Evolutionary conservation across 306 rosid genomes (phyloP).

Genomic region (Carpinus fangiana): DNA sequence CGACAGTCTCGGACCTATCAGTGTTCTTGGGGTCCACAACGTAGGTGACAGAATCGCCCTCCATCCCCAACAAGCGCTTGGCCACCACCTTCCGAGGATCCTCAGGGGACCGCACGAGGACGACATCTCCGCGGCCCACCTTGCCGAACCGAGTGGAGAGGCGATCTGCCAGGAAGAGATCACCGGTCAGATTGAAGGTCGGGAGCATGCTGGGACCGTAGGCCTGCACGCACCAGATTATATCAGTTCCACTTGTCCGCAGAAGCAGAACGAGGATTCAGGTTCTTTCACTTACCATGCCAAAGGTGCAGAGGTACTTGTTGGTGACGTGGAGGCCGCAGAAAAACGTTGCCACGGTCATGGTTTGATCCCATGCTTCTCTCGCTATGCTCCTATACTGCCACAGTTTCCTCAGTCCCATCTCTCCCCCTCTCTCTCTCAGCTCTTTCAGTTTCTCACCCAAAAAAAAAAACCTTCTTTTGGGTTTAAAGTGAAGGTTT

Average conservation of each 20-base stretch:
- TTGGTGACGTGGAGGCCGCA: slow-evolving; percentile 51
- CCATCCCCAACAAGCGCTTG: slow-evolving; percentile 75
- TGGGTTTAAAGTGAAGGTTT: no score
- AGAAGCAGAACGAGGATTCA: neutral
- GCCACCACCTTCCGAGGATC: slow-evolving; percentile 37
- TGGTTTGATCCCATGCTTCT: slow-evolving; percentile 36
- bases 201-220: slow-evolving; percentile 93
- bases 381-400: slow-evolving; percentile 15
- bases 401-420: slow-evolving; percentile 18
- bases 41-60: slow-evolving; percentile 65
- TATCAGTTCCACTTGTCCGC: neutral
- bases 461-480: neutral
- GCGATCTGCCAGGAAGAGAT: slow-evolving; percentile 42
- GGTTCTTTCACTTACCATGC: slow-evolving; percentile 33
- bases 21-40: slow-evolving; percentile 47
- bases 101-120: slow-evolving; percentile 51
- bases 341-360: slow-evolving; percentile 23
- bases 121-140: slow-evolving; percentile 56
- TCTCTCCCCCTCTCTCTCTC: neutral
- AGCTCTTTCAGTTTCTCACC: neutral
- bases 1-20: slow-evolving; percentile 45
- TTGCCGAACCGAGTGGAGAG: slow-evolving; percentile 51
- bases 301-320: slow-evolving; percentile 34
- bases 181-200: slow-evolving; percentile 31
- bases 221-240: slow-evolving; percentile 44